phyloP scores from a whole-genome alignment of 495 filamentous ascomycete species.

The Cetradonia linearis region DNA sequence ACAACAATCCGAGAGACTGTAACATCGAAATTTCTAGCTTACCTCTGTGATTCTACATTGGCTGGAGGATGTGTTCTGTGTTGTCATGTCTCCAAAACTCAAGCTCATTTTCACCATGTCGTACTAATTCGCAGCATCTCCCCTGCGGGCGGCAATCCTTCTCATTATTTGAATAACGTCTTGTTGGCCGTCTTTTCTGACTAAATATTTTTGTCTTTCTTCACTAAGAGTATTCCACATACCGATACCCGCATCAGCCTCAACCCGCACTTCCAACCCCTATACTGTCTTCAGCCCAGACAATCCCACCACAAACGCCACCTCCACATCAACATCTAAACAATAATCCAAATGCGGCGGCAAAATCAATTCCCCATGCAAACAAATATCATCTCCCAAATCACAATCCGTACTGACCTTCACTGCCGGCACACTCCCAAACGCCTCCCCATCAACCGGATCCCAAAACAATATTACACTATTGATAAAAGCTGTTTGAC shows the following conservation, averaged over 20 bases:
- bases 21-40: too few relatives aligned
- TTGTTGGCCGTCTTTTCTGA: too few relatives aligned
- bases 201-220: not conserved
- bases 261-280: not conserved
- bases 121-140: too few relatives aligned
- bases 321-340: slow-evolving; percentile 18
- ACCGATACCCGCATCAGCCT: not conserved
- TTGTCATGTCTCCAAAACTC: too few relatives aligned
- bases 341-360: slow-evolving; percentile 28
- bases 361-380: slow-evolving; percentile 26
- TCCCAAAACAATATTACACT: slow-evolving; percentile 33
- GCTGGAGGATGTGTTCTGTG: too few relatives aligned
- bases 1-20: too few relatives aligned
- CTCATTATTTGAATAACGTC: too few relatives aligned
- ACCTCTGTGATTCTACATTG: too few relatives aligned
- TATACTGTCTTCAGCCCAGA: slow-evolving; percentile 11
- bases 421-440: slow-evolving; percentile 23
- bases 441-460: slow-evolving; percentile 27
- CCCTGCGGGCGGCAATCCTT: too few relatives aligned
- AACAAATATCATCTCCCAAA: slow-evolving; percentile 31
- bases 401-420: slow-evolving; percentile 31
- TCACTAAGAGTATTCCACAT: not conserved
- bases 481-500: slow-evolving; percentile 13
- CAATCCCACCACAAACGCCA: slow-evolving; percentile 13
- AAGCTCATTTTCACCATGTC: too few relatives aligned